A percentile compares a stretch with the other conserved stretches of the same genome.
Evolutionary conservation across 768 basidiomycete species (phyloP).

Genomic region (Boletus pseudo-olivaceus): DNA sequence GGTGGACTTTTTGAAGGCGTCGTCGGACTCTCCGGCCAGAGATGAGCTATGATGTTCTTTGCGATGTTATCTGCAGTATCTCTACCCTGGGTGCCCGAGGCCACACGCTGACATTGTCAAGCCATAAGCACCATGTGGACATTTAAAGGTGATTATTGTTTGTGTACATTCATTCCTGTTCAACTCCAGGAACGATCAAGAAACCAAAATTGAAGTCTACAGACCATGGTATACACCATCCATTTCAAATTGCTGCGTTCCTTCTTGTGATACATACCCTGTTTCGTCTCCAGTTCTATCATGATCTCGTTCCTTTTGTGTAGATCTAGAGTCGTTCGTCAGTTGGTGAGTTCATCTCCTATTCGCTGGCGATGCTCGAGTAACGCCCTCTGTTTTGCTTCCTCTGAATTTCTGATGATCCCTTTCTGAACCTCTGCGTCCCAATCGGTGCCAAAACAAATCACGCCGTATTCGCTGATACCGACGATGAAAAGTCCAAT

Average conservation of each 20-base stretch:
- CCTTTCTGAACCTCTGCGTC: constrained; percentile 43
- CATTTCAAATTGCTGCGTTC: background rate
- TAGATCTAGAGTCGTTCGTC: background rate
- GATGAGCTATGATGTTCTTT: constrained; percentile 28
- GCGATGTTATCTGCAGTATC: background rate
- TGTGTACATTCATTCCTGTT: background rate
- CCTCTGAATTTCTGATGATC: constrained; percentile 33
- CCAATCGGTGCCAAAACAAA: constrained; percentile 53
- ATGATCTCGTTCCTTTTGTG: background rate
- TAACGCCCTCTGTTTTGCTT: constrained; percentile 29
- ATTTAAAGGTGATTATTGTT: background rate
- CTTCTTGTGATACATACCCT: background rate
- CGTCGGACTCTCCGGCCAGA: constrained; percentile 35
- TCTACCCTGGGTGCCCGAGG: background rate
- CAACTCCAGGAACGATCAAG: background rate
- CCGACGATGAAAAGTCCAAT: constrained; percentile 72
- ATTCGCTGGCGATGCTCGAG: constrained; percentile 18
- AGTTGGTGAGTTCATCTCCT: constrained; percentile 16
- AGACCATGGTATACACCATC: background rate
- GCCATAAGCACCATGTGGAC: background rate
- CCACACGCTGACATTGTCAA: background rate
- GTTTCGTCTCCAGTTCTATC: background rate
- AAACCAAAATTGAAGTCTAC: background rate
- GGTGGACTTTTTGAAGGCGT: constrained; percentile 45
- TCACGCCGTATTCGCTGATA: constrained; percentile 59